Base-by-base conservation (phyloP, 2,329 filamentous ascomycete genomes). In the Xylaria sp. region DNA sequence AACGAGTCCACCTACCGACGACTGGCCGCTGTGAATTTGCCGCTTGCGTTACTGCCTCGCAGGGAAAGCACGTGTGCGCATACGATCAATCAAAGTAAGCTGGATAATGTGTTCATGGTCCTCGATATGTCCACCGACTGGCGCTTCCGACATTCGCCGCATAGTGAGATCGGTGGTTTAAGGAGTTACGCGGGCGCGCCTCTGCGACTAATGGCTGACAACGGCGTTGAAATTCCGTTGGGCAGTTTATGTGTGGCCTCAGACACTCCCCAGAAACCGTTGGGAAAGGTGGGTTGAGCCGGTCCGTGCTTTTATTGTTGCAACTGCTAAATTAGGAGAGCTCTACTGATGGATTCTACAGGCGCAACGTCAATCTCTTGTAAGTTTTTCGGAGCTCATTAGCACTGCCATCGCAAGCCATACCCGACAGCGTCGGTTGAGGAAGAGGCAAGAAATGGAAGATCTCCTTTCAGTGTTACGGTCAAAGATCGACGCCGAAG, bases 231-330 rank as follows among this genome's bases (percentile, higher is more conserved):
- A 25, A 55, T 69, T 15, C 57, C 67, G 6, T 15, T 69, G 20
- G 67, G 67, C n/a, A 63, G 51, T 55, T 37, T 69, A 57, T 69
- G 67, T 12, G 67, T 69, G 18, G 67, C 67, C 20, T 69, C 67
- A 13, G 34, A 56, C 34, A 69, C 52, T 12, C 63, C 58, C 2
- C 63, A 66, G 48, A 23, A 66, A 57, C 63, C 67, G 4, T 34
- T 69, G 8, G 41, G n/a, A 25, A 50, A 61, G 50, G 66, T 62
- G n/a, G 61, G 66, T 60, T 51, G 13, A 12, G 4, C 20, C 10
- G 13, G 23, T 55, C 13, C 46, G 6, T 12, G 20, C 34, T 20
- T 41, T 41, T 37, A 55, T 9, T 41, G 4, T 25, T 23, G 54
- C 5, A 23, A 25, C 23, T 3, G 20, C 41, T 25, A 34, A n/a